phyloP scores from a whole-genome alignment of 345 rosid genomes.

The Citrus medica region DNA sequence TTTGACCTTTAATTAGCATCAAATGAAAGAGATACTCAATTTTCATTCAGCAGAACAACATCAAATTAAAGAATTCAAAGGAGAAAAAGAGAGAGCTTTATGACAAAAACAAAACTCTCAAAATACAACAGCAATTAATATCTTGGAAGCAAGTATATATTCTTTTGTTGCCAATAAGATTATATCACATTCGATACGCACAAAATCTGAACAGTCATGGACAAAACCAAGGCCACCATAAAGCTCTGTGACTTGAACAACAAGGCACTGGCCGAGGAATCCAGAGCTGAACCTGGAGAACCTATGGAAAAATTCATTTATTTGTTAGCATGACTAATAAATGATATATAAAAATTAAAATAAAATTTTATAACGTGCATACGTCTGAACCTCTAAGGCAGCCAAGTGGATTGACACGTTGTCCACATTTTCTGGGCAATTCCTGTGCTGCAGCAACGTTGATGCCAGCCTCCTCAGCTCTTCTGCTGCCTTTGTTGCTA shows the following conservation, averaged over 20 bases:
- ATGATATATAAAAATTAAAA: too few relatives aligned
- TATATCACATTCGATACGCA: background rate
- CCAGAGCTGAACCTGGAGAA: conserved; percentile 14
- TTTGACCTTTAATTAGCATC: too few relatives aligned
- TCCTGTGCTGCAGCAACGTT: conserved; percentile 58
- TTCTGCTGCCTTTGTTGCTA: conserved; percentile 50
- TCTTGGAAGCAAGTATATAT: too few relatives aligned
- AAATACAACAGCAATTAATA: too few relatives aligned
- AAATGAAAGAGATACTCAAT: too few relatives aligned
- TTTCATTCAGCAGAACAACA: too few relatives aligned
- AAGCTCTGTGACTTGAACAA: background rate
- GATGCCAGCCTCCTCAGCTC: conserved; percentile 60
- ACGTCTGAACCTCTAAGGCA: conserved; percentile 36
- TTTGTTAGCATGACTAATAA: too few relatives aligned
- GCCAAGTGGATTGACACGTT: conserved; percentile 54
- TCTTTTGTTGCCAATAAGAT: too few relatives aligned
- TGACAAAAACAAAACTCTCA: background rate
- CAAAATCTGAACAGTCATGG: background rate
- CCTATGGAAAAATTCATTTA: background rate
- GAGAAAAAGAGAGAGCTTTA: background rate
- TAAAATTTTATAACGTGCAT: background rate
- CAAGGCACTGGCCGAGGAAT: background rate
- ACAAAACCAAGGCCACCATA: background rate
- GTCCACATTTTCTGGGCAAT: conserved; percentile 68
- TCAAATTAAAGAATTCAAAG: too few relatives aligned